A percentile compares a stretch with the other conserved stretches of the same genome.
These are phyloP conservation scores for Glaciozyma martinii DNA, from an alignment of 768 basidiomycete species.

Conservation along the genomic window DNA sequence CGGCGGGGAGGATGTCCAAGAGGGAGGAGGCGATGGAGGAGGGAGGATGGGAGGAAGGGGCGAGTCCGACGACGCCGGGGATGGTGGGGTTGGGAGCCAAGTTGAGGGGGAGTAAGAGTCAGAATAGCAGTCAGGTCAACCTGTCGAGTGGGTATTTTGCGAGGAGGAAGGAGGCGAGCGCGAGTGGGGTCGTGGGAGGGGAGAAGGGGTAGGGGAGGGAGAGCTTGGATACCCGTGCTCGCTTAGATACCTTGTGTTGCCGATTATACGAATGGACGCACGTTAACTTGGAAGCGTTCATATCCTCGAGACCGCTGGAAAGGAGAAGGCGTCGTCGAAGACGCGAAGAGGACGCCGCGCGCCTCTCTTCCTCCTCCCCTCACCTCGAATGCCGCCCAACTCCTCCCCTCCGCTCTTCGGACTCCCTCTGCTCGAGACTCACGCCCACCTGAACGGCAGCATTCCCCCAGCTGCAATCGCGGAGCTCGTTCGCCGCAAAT, in stretches of 20 bases:
- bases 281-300: too few relatives aligned
- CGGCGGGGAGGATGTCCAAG: not conserved
- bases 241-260: too few relatives aligned
- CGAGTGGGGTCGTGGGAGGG: not conserved
- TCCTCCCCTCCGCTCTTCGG: not conserved
- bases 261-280: too few relatives aligned
- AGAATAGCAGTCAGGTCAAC: constrained; percentile 18
- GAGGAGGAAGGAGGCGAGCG: not conserved
- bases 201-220: not conserved
- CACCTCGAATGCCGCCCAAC: too few relatives aligned
- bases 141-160: constrained; percentile 21
- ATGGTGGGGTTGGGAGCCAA: constrained; percentile 15
- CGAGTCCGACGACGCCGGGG: not conserved
- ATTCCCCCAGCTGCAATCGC: not conserved
- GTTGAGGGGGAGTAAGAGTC: constrained; percentile 16
- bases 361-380: too few relatives aligned
- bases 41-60: not conserved
- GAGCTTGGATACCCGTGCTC: not conserved
- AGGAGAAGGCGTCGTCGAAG: too few relatives aligned
- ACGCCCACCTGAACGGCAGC: not conserved
- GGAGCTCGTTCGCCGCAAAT: not conserved
- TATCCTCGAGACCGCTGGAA: too few relatives aligned
- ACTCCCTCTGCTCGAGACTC: not conserved
- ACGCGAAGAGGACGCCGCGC: too few relatives aligned
- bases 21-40: not conserved